Conservation (phyloP, 768 basidiomycete species). For the Mycena haematopus region DNA sequence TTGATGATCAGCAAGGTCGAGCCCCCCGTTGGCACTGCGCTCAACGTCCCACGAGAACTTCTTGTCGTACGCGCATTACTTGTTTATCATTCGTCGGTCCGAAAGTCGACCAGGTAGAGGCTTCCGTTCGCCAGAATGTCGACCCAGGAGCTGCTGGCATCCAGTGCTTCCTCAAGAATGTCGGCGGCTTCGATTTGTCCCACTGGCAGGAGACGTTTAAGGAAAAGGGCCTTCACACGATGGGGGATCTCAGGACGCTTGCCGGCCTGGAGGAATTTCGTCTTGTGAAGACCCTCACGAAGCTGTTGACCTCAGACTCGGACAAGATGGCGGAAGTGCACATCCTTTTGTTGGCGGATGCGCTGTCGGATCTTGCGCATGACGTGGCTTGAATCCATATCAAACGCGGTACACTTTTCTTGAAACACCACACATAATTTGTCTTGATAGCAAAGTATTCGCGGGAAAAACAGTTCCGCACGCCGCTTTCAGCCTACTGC, state of each 20-base stretch:
- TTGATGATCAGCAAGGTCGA: no score
- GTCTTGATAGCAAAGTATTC: no score
- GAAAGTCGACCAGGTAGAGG: no score
- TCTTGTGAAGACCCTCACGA: constrained; percentile 16
- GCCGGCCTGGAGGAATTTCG: constrained; percentile 5
- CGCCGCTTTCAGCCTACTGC: no score
- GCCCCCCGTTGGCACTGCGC: no score
- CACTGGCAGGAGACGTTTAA: constrained; percentile 20
- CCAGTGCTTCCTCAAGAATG: constrained; percentile 12
- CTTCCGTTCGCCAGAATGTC: no score
- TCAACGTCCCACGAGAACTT: no score
- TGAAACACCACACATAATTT: no score
- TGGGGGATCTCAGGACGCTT: constrained; percentile 11
- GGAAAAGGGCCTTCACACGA: constrained; percentile 8
- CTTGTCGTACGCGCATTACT: no score
- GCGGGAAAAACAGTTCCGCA: no score
- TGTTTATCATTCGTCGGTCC: no score
- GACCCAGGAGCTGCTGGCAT: background rate
- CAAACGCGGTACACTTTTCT: no score
- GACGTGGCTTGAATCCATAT: background rate
- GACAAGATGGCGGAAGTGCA: constrained; percentile 15
- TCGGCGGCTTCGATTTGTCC: constrained; percentile 22
- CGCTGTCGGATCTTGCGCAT: constrained; percentile 15
- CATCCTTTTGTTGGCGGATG: constrained; percentile 19
- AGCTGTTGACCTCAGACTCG: constrained; percentile 11